Conservation (phyloP, 169 alveolate species). For the Babesia caballi region DNA sequence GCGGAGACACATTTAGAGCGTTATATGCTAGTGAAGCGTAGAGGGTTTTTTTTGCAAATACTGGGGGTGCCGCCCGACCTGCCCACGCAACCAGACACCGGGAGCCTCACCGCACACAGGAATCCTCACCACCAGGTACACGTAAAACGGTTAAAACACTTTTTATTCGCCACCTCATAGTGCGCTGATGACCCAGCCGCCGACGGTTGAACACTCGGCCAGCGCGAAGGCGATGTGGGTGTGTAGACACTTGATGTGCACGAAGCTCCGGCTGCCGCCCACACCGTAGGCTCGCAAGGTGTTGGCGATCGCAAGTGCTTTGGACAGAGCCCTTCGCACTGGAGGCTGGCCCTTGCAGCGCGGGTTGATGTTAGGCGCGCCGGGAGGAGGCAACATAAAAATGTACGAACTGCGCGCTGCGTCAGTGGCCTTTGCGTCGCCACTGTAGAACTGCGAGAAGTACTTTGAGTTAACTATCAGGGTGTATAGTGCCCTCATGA, state of each 20-base stretch:
- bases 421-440: not conserved
- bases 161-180: too few species aligned
- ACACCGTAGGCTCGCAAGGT: constrained; percentile 71
- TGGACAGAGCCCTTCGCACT: not conserved
- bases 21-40: too few species aligned
- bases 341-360: not conserved
- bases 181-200: constrained; percentile 12
- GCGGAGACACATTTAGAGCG: too few species aligned
- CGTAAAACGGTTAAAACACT: too few species aligned
- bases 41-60: too few species aligned
- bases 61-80: too few species aligned
- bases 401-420: not conserved
- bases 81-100: too few species aligned
- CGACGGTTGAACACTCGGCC: constrained; percentile 44
- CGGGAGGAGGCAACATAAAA: not conserved
- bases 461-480: constrained; percentile 30
- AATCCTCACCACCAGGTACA: too few species aligned
- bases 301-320: constrained; percentile 63
- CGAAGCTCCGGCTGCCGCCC: constrained; percentile 70
- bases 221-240: constrained; percentile 65
- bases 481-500: constrained; percentile 24
- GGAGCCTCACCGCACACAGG: too few species aligned
- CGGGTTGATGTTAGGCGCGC: not conserved
- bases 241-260: constrained; percentile 75
- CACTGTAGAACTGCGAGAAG: constrained; percentile 2